Conservation (phyloP, 2,329 filamentous ascomycete species). For the Thielaviopsis ethacetica region DNA sequence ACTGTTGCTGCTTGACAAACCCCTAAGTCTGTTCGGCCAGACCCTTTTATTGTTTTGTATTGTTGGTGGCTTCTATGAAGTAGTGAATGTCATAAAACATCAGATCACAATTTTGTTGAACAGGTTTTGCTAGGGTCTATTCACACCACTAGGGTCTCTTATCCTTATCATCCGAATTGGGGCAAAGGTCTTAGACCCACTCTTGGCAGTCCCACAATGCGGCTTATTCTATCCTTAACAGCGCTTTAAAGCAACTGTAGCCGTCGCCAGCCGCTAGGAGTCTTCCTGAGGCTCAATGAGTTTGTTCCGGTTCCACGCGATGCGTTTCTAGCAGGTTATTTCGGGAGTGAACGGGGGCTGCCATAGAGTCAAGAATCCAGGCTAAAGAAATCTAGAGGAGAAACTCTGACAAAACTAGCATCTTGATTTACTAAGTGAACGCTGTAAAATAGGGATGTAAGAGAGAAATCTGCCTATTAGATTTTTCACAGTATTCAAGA, state of each 20-base stretch:
- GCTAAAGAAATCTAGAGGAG: neutral
- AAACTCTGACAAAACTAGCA: neutral
- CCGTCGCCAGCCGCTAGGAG: conserved; percentile 7
- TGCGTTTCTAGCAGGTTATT: neutral
- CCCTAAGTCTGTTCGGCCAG: too few relatives aligned
- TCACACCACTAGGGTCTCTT: neutral
- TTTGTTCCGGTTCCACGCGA: conserved; percentile 11
- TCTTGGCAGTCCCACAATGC: conserved; percentile 2
- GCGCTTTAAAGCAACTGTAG: conserved; percentile 5
- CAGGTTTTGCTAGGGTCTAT: rapidly evolving
- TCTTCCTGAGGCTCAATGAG: neutral
- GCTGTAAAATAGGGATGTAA: neutral
- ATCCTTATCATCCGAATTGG: neutral
- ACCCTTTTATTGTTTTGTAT: too few relatives aligned
- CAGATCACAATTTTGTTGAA: too few relatives aligned
- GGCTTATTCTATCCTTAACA: conserved; percentile 8
- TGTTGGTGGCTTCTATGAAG: too few relatives aligned
- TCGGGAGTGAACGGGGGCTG: neutral
- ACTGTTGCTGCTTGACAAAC: too few relatives aligned
- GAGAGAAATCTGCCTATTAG: neutral
- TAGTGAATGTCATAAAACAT: too few relatives aligned
- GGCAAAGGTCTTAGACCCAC: neutral
- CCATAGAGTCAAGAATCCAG: neutral
- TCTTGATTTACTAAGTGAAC: neutral
- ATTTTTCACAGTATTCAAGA: neutral